Percentiles rank a stretch among this genome's conserved stretches.
Evolutionary conservation across 2,329 filamentous ascomycete genomes (phyloP).

Genomic region (Fusarium marasasianum): DNA sequence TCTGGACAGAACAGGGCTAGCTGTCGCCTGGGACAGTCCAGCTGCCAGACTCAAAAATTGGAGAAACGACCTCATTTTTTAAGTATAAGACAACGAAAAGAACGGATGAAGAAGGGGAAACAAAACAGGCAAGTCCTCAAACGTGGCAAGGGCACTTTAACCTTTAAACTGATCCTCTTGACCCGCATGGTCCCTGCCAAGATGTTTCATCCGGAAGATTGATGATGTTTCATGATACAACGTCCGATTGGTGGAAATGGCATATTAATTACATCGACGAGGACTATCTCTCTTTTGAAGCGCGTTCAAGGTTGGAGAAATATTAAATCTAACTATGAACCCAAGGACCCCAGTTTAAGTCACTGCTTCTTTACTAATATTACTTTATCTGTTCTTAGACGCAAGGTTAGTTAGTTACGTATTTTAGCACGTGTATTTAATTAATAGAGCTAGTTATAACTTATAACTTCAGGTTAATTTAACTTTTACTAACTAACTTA

Average conservation of each 20-base stretch:
- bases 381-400: no score
- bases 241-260: not conserved
- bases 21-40: slow-evolving; percentile 1
- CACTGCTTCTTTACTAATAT: no score
- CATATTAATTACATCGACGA: no score
- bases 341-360: no score
- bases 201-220: not conserved
- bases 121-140: no score
- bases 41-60: not conserved
- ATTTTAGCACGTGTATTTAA: no score
- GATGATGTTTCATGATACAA: not conserved
- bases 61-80: not conserved
- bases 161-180: not conserved
- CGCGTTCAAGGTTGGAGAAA: not conserved
- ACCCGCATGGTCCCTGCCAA: not conserved
- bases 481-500: no score
- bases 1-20: not conserved
- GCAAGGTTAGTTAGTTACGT: no score
- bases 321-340: fast-evolving
- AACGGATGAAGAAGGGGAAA: not conserved
- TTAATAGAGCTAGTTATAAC: no score
- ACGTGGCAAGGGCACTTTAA: not conserved
- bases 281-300: no score
- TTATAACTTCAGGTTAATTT: no score
- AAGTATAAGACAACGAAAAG: not conserved